These are phyloP conservation scores for Diddensiella santjacobensis DNA, from an alignment of 805 yeast genomes.

Conservation along the genomic window DNA sequence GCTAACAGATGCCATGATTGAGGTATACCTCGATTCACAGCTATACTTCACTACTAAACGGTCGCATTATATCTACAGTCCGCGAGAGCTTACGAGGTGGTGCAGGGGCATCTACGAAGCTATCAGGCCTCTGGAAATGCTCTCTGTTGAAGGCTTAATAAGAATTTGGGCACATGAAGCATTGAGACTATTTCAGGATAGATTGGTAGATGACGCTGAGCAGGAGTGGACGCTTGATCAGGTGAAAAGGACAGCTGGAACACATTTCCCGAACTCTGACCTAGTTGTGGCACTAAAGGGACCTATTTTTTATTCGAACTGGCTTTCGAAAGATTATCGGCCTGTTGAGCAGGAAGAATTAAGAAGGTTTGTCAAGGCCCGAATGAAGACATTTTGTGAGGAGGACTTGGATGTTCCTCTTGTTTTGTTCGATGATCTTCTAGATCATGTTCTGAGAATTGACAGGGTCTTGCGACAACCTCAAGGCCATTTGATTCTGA, in stretches of 20 bases:
- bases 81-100: constrained; percentile 91
- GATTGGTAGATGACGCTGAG: constrained; percentile 50
- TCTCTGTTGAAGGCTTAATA: constrained; percentile 44
- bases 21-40: constrained; percentile 49
- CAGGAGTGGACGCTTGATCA: constrained; percentile 46
- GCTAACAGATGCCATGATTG: constrained; percentile 63
- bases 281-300: constrained; percentile 34
- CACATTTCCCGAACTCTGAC: constrained; percentile 47
- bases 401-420: constrained; percentile 65
- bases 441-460: constrained; percentile 72
- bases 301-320: constrained; percentile 67
- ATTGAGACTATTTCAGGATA: constrained; percentile 69
- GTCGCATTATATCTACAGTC: constrained; percentile 73
- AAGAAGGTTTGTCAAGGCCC: constrained; percentile 51
- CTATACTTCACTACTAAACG: constrained; percentile 39
- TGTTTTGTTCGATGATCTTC: constrained; percentile 61
- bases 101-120: constrained; percentile 65
- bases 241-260: constrained; percentile 31
- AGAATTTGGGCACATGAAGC: constrained; percentile 82
- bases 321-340: constrained; percentile 65
- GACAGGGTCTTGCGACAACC: constrained; percentile 79
- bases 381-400: constrained; percentile 69
- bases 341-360: constrained; percentile 51
- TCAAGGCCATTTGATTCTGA: constrained; percentile 85
- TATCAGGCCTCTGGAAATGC: constrained; percentile 36